Evolutionary conservation across 2,329 filamentous ascomycete species (phyloP).

Genomic region (Aspergillus clavatus): DNA sequence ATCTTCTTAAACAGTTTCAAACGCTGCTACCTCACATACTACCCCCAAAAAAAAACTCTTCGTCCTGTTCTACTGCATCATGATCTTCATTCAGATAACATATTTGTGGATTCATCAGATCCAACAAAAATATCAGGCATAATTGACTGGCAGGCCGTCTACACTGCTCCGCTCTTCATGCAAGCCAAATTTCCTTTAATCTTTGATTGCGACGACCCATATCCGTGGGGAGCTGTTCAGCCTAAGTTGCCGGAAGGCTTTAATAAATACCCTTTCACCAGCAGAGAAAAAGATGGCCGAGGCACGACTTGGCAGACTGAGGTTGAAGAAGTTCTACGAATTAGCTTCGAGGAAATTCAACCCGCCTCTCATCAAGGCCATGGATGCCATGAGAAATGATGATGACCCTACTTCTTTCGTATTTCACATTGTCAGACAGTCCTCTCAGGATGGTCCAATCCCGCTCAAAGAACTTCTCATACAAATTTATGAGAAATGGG

Average conservation of each 20-base stretch:
- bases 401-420: conserved; percentile 19
- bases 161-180: conserved; percentile 23
- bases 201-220: conserved; percentile 20
- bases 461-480: conserved; percentile 21
- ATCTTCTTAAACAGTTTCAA: conserved; percentile 18
- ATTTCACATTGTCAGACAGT: conserved; percentile 17
- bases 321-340: conserved; percentile 23
- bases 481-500: conserved; percentile 23
- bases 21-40: conserved; percentile 17
- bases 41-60: conserved; percentile 8
- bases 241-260: conserved; percentile 22
- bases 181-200: conserved; percentile 23
- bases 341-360: conserved; percentile 22
- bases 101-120: conserved; percentile 27
- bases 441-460: conserved; percentile 15
- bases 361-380: conserved; percentile 13
- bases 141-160: conserved; percentile 25
- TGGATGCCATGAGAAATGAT: conserved; percentile 18
- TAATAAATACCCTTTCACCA: conserved; percentile 16
- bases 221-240: conserved; percentile 21
- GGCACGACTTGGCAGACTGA: conserved; percentile 6
- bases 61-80: conserved; percentile 16
- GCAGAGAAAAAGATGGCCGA: conserved; percentile 12
- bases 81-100: conserved; percentile 30
- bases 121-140: conserved; percentile 22